Conservation (phyloP, 345 rosid species). For the Garcia nutans region DNA sequence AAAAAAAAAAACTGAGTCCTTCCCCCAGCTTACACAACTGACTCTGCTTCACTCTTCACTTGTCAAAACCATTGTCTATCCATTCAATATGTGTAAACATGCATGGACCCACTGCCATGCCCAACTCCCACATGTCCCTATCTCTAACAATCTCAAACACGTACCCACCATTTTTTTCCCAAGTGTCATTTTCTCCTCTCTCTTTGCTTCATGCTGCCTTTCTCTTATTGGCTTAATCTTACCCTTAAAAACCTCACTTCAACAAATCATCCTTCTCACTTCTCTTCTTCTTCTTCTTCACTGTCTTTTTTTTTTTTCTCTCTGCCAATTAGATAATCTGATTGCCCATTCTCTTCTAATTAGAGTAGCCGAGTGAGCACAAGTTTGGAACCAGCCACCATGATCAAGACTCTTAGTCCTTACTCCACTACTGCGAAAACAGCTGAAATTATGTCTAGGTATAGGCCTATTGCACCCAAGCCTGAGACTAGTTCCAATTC, state of each 20-base stretch:
- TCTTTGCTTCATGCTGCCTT: slow-evolving; percentile 47
- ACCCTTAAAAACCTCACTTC: slow-evolving; percentile 21
- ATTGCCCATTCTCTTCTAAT: background rate
- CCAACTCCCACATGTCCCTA: slow-evolving; percentile 53
- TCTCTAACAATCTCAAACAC: slow-evolving; percentile 51
- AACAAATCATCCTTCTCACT: background rate
- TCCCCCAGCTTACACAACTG: background rate
- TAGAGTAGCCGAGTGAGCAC: background rate
- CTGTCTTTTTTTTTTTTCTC: background rate
- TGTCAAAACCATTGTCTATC: background rate
- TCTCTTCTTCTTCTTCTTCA: background rate
- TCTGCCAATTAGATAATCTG: background rate
- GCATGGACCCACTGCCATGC: slow-evolving; percentile 49
- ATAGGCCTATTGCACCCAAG: slow-evolving; percentile 91
- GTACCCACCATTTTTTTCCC: slow-evolving; percentile 63
- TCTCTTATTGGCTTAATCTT: slow-evolving; percentile 34
- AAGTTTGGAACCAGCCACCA: slow-evolving; percentile 18
- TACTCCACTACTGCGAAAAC: slow-evolving; percentile 58
- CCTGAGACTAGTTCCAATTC: slow-evolving; percentile 45
- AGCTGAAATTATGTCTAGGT: slow-evolving; percentile 91
- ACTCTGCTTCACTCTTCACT: background rate
- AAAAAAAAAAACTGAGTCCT: background rate
- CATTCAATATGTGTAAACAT: slow-evolving; percentile 35
- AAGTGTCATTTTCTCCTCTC: slow-evolving; percentile 49
- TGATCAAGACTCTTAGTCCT: slow-evolving; percentile 64